Evolutionary conservation across 305 asterid species (phyloP), one percentile per base, ranked within the genome.

Genomic region (Fraxinus dipetala): DNA sequence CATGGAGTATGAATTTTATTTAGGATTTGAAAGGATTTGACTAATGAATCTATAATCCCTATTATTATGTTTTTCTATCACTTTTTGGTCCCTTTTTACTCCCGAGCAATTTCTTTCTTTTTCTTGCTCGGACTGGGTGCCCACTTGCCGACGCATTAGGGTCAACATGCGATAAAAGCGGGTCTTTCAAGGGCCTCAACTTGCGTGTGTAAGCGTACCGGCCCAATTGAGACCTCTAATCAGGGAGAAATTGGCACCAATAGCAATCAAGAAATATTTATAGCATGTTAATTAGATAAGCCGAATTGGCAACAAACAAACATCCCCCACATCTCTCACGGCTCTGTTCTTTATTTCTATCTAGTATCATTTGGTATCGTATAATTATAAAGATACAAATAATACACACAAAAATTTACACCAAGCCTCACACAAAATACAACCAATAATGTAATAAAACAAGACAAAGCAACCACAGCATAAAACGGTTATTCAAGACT

Each of bases 381-480:
- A 65, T 26, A 65, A 65, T 65, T 24, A 65, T 1, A 65, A 24
- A 63, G 32, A 63, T 2, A 63, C 34, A 63, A 63, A 63, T 63
- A 63, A 8, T 63, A 63, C 72, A 20, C 72, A 63, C 72, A 63
- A 34, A 63, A 63, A 65, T 26, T 65, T 65, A 65, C 73, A 24
- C 73, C 73, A 65, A 65, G 35, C 73, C 73, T 65, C 73, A 22
- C 73, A 26, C 9, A 80, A 70, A 80, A 80, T 34, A 72, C 38
- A 70, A 26, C 18, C 11, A 31, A 76, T 0, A 34, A 65, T 54
- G 65, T 54, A 54, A 54, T n/a, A 16, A 48, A 48, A 51, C 54
- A 51, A 14, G 61, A 54, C 63, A 83, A 75, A 75, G 79, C 81
- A 85, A 82, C 80, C 80, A 77, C 35, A 26, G 61, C 36, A 59